A percentile compares a stretch with the other conserved stretches of the same genome.
Evolutionary conservation across 2,329 filamentous ascomycete species (phyloP).

Genomic region (Lachnellula suecica): DNA sequence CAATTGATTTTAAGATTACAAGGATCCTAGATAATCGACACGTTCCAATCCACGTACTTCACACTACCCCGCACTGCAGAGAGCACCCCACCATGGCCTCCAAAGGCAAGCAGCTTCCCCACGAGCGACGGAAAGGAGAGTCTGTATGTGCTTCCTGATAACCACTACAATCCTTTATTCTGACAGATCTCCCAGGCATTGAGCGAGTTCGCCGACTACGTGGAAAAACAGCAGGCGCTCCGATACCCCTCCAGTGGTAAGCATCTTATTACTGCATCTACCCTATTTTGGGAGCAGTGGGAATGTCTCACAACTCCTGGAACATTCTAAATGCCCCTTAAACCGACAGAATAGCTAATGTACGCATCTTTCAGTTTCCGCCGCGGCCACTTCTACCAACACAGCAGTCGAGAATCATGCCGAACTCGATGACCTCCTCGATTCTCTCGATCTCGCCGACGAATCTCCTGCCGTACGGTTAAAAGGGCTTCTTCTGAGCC

Average conservation of each 20-base stretch:
- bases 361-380: too few relatives aligned
- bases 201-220: conserved; percentile 96
- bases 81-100: conserved; percentile 44
- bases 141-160: conserved; percentile 54
- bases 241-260: conserved; percentile 61
- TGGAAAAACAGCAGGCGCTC: conserved; percentile 85
- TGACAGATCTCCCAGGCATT: conserved; percentile 56
- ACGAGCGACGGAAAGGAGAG: conserved; percentile 85
- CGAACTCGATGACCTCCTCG: conserved; percentile 82
- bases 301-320: too few relatives aligned
- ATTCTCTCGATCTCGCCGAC: conserved; percentile 74
- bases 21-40: background rate
- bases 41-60: background rate
- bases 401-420: conserved; percentile 65
- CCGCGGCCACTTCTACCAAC: conserved; percentile 1
- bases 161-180: background rate
- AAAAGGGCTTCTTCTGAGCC: conserved; percentile 72
- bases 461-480: conserved; percentile 65
- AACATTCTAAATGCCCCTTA: too few relatives aligned
- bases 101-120: conserved; percentile 59
- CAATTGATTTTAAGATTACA: conserved; percentile 22
- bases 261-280: too few relatives aligned
- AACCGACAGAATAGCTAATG: too few relatives aligned
- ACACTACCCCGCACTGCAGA: conserved; percentile 1
- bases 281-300: too few relatives aligned